A percentile compares a stretch with the other conserved stretches of the same genome.
Conservation (phyloP, 2,329 filamentous ascomycete species). For the Sarocladium oryzae region DNA sequence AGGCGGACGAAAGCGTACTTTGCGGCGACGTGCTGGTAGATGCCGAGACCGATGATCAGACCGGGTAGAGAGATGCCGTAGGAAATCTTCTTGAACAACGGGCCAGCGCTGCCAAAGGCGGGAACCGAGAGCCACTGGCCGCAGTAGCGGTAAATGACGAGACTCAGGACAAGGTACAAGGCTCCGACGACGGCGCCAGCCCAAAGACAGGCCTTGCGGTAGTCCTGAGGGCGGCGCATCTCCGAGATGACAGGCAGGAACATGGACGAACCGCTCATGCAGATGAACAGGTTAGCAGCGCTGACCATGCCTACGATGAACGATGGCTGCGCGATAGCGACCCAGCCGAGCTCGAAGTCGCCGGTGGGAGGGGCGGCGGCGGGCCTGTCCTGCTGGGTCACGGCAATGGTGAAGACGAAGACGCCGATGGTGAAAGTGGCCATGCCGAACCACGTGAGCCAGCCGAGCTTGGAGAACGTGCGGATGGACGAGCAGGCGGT, state of each 20-base stretch:
- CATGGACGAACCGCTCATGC: neutral
- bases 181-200: conserved; percentile 19
- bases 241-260: conserved; percentile 2
- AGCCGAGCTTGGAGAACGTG: neutral
- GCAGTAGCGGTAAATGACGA: conserved; percentile 25
- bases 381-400: neutral
- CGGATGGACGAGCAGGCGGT: neutral
- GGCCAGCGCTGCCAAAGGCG: conserved; percentile 20
- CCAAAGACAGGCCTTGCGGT: conserved; percentile 12
- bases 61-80: conserved; percentile 25
- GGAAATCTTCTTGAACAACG: conserved; percentile 24
- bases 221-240: conserved; percentile 2
- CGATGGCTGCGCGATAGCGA: neutral
- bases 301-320: neutral
- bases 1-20: conserved; percentile 55
- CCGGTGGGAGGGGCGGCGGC: conserved; percentile 3
- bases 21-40: conserved; percentile 60
- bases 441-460: conserved; percentile 4
- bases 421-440: neutral
- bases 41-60: conserved; percentile 55
- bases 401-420: neutral
- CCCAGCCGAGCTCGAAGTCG: neutral
- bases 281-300: conserved; percentile 1
- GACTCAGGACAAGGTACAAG: conserved; percentile 22
- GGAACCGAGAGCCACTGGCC: conserved; percentile 23